phyloP scores from a whole-genome alignment of 148 eudicot species.

The Heliamphora exappendiculata region DNA sequence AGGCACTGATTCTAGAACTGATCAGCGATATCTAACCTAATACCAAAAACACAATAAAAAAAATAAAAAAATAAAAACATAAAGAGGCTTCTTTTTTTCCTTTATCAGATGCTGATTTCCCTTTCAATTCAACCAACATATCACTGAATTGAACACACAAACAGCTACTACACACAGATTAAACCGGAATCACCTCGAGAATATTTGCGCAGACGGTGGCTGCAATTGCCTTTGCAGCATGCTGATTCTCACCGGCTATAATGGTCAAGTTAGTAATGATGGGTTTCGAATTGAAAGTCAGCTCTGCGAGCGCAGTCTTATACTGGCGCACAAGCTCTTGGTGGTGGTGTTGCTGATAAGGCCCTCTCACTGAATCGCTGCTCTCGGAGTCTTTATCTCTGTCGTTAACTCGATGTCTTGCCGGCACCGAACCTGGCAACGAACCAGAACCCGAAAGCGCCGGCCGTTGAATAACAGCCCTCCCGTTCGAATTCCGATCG shows the following conservation, averaged over 20 bases:
- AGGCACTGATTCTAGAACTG: too few species aligned
- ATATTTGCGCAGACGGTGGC: constrained; percentile 63
- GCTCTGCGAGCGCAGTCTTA: constrained; percentile 72
- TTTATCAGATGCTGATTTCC: too few species aligned
- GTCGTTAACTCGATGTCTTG: constrained; percentile 21
- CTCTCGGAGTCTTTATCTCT: constrained; percentile 30
- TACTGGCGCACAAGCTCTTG: constrained; percentile 73
- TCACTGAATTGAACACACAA: constrained; percentile 12
- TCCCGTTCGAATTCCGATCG: too few species aligned
- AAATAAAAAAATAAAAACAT: too few species aligned
- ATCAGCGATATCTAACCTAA: too few species aligned
- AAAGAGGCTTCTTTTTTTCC: too few species aligned
- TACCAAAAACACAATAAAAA: too few species aligned
- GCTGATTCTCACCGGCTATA: constrained; percentile 84
- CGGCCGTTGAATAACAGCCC: too few species aligned
- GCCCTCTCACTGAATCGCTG: constrained; percentile 39
- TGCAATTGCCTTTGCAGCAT: constrained; percentile 80
- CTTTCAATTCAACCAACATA: constrained; percentile 14
- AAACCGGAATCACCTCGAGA: constrained; percentile 70
- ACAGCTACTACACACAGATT: constrained; percentile 5
- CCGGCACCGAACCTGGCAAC: too few species aligned
- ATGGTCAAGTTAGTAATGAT: constrained; percentile 91
- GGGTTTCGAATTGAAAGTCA: constrained; percentile 91
- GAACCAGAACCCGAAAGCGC: too few species aligned
- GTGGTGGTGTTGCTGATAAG: constrained; percentile 27